Evolutionary conservation across 495 filamentous ascomycete species (phyloP).

Genomic region (Acidiella bohemica): DNA sequence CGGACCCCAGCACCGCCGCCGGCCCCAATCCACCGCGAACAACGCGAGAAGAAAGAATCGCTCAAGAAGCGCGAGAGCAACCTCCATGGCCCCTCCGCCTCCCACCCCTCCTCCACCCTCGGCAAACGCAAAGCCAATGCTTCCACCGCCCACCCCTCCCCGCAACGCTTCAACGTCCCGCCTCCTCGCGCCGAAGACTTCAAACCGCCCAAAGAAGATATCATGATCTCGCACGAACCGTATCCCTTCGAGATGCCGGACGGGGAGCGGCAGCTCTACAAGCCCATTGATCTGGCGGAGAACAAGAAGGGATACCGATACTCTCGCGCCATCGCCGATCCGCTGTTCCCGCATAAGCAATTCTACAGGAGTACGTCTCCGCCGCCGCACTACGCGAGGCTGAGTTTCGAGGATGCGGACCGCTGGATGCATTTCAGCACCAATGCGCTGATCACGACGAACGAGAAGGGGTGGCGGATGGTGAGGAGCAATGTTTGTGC

Average conservation of each 20-base stretch:
- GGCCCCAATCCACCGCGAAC: conserved; percentile 23
- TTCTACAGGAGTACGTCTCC: conserved; percentile 84
- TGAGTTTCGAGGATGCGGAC: conserved; percentile 86
- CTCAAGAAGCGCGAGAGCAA: conserved; percentile 33
- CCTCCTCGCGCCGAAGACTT: conserved; percentile 27
- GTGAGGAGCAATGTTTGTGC: conserved; percentile 80
- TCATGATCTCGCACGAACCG: conserved; percentile 30
- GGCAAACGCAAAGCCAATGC: conserved; percentile 22
- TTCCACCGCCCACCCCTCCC: conserved; percentile 20
- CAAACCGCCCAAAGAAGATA: conserved; percentile 26
- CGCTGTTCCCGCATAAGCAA: conserved; percentile 68
- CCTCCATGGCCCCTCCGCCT: conserved; percentile 9
- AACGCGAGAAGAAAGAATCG: conserved; percentile 32
- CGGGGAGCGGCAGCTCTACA: conserved; percentile 25
- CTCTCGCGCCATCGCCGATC: conserved; percentile 79
- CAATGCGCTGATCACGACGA: conserved; percentile 51
- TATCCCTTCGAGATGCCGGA: conserved; percentile 27
- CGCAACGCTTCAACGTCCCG: conserved; percentile 29
- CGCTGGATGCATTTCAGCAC: conserved; percentile 57
- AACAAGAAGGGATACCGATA: conserved; percentile 91
- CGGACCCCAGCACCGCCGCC: conserved; percentile 14
- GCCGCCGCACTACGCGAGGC: conserved; percentile 61
- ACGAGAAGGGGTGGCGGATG: conserved; percentile 71
- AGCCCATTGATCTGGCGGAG: conserved; percentile 41
- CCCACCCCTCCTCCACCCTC: background rate